Percentiles rank a stretch among this genome's conserved stretches.
These are phyloP conservation scores for Mycosphaerelloides madeirae DNA, from an alignment of 2,329 filamentous ascomycete species.

Conservation along the genomic window DNA sequence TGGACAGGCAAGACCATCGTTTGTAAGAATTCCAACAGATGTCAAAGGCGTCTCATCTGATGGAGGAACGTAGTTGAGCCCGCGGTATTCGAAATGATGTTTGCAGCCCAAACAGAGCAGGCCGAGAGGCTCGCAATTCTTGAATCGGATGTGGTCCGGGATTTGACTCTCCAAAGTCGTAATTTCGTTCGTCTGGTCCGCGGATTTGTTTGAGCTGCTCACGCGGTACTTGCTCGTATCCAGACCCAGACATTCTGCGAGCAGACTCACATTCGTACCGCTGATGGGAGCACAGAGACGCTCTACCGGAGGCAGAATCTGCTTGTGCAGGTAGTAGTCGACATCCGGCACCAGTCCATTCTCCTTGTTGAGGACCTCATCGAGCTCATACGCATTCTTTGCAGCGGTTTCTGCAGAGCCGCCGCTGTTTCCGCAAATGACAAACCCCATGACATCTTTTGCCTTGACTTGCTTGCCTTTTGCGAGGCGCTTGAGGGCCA, in stretches of 20 bases:
- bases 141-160: conserved; percentile 84
- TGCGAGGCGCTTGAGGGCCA: conserved; percentile 81
- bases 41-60: conserved; percentile 23
- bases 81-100: conserved; percentile 66
- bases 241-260: conserved; percentile 90
- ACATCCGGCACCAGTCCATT: conserved; percentile 77
- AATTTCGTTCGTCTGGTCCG: conserved; percentile 62
- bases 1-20: conserved; percentile 70
- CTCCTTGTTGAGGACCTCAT: conserved; percentile 75
- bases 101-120: conserved; percentile 82
- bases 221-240: conserved; percentile 83
- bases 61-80: conserved; percentile 50
- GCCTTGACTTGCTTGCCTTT: conserved; percentile 84
- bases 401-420: conserved; percentile 65
- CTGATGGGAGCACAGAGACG: conserved; percentile 93
- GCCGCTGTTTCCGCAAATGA: conserved; percentile 70
- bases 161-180: conserved; percentile 92
- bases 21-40: conserved; percentile 58
- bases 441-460: conserved; percentile 93
- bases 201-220: conserved; percentile 49
- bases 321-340: conserved; percentile 98
- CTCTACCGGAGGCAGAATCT: conserved; percentile 96
- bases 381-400: conserved; percentile 82
- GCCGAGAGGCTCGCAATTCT: conserved; percentile 68
- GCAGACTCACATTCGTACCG: conserved; percentile 81